A percentile compares a stretch with the other conserved stretches of the same genome.
Conservation (phyloP, 305 asterid species). For the Lippia alba region DNA sequence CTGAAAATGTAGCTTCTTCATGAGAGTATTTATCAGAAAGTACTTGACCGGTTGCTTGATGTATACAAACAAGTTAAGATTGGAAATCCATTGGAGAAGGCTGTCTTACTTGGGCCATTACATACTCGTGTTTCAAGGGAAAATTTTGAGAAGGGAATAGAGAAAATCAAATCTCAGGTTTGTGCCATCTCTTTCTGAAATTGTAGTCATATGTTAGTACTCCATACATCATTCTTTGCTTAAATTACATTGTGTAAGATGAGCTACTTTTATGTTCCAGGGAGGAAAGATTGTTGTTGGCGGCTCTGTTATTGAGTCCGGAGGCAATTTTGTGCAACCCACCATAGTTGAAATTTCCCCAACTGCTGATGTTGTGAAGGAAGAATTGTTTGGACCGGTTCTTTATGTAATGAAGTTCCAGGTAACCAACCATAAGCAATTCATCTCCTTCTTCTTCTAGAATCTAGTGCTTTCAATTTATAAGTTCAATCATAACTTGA, state of each 20-base stretch:
- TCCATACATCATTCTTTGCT: conserved; percentile 4
- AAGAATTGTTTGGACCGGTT: conserved; percentile 95
- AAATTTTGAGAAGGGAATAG: conserved; percentile 78
- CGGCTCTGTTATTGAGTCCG: conserved; percentile 71
- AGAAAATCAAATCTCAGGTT: conserved; percentile 85
- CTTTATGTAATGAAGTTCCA: conserved; percentile 90
- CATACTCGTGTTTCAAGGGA: conserved; percentile 77
- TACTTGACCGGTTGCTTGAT: conserved; percentile 73
- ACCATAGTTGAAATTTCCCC: conserved; percentile 87
- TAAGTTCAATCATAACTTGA: background rate
- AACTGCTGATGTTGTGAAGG: conserved; percentile 75
- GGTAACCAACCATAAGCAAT: conserved; percentile 44
- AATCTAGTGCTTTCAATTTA: background rate
- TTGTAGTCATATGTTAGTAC: conserved; percentile 1
- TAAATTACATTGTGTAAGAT: conserved; percentile 17
- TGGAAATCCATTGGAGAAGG: conserved; percentile 91
- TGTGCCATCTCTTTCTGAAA: conserved; percentile 22
- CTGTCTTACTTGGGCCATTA: conserved; percentile 89
- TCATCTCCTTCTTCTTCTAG: background rate
- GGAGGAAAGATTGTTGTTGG: conserved; percentile 87
- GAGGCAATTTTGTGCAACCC: conserved; percentile 91
- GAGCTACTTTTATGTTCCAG: conserved; percentile 45
- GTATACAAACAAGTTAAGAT: conserved; percentile 90
- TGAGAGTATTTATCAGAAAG: conserved; percentile 77
- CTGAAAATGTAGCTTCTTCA: conserved; percentile 76